Evolutionary conservation across 768 basidiomycete genomes (phyloP), one percentile per base, ranked within the genome.

Genomic region (Pholiota microspora): DNA sequence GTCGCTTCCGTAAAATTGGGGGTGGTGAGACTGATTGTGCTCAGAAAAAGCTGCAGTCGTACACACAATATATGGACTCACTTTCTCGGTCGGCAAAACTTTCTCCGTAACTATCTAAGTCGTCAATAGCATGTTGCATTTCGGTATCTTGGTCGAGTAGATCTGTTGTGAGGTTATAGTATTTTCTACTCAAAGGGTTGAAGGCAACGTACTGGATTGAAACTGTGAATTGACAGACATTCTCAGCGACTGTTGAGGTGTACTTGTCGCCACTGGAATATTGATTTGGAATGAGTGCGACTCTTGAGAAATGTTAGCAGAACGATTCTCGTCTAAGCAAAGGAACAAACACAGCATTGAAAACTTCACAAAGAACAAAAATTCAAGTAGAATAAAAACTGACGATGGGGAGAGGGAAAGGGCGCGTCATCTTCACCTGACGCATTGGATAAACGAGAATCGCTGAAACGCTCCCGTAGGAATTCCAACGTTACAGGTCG

Each of bases 91-190:
- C 34, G 8, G 55, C 55, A 18, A 62, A 63, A 35, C 75, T 74
- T 32, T 67, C 75, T 32, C 81, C 83, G 57, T 73, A 82, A 60
- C 77, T 82, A 50, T 82, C 79, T 54, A 83, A 62, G 18, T 74
- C 80, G 25, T 79, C 74, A 62, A 89, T 80, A 8, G 75, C 81
- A 49, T 79, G 77, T 51, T 83, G 84, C 88, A 89, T 89, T 60
- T 85, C 85, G 2, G 86, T 85, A 60, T 89, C 84, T 52, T 81
- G 77, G 18, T 88, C 85, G 53, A 89, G 67, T 13, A 88, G 72
- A 70, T 89, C 86, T 89, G 42, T 10, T 4, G 18, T 36, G 23
- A 15, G 53, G 62, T 51, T n/a, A 35, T 56, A 9, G 67, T 53
- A 29, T 42, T 60, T 21, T 59, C 55, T 47, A 38, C 48, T 6